phyloP scores from a whole-genome alignment of 2,329 filamentous ascomycete genomes.

The Alternaria consortialis region DNA sequence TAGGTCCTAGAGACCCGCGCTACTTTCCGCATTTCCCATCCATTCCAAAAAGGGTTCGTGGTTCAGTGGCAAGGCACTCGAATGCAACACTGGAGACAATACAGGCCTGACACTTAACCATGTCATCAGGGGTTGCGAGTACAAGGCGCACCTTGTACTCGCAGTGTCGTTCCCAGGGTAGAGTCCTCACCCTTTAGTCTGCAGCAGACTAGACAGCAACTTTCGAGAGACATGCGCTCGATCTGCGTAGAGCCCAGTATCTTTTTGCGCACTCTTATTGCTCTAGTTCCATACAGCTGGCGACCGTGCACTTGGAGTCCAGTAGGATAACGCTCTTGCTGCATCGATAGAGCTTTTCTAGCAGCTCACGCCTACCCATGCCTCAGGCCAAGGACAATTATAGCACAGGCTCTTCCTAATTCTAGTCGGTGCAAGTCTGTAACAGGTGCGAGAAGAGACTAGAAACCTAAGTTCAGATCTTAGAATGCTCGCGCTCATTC shows the following conservation, averaged over 20 bases:
- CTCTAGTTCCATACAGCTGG: too few species aligned
- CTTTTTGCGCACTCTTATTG: not conserved
- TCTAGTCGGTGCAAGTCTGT: slow-evolving; percentile 1
- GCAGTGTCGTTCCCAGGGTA: not conserved
- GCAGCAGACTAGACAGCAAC: not conserved
- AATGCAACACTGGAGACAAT: too few species aligned
- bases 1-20: too few species aligned
- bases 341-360: not conserved
- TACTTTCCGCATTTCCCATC: too few species aligned
- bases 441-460: not conserved
- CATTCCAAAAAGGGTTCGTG: too few species aligned
- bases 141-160: not conserved
- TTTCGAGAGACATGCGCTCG: slow-evolving; percentile 12
- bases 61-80: too few species aligned
- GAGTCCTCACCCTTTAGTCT: slow-evolving; percentile 3
- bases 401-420: not conserved
- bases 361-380: not conserved
- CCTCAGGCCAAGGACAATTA: not conserved
- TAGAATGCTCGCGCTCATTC: slow-evolving; percentile 1
- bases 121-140: not conserved
- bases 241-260: slow-evolving; percentile 4
- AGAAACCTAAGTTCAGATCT: slow-evolving; percentile 10
- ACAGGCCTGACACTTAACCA: not conserved
- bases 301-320: not conserved
- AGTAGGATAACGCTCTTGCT: not conserved